Percentiles rank a stretch among this genome's conserved stretches.
These are phyloP conservation scores for Lagerstroemia speciosa DNA, from an alignment of 345 rosid species.

Conservation along the genomic window DNA sequence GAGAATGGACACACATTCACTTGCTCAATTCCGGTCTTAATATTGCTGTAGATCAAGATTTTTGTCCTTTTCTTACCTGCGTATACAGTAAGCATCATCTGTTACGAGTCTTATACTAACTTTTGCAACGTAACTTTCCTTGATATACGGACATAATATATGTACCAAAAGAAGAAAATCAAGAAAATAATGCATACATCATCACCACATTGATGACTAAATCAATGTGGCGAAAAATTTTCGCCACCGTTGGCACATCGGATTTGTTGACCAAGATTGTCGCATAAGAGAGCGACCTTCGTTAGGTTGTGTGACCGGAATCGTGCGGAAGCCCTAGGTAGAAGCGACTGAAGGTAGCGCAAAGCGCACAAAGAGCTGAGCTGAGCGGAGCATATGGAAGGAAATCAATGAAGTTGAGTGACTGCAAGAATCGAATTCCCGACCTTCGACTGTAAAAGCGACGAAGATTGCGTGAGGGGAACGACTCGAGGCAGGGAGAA, in stretches of 20 bases:
- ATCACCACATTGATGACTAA: neutral
- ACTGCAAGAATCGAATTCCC: neutral
- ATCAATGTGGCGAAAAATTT: conserved; percentile 9
- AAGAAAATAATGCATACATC: neutral
- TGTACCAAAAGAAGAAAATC: neutral
- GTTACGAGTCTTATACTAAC: neutral
- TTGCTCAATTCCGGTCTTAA: neutral
- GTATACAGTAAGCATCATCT: neutral
- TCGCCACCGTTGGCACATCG: conserved; percentile 15
- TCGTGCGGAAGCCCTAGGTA: conserved; percentile 7
- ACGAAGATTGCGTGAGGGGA: no score
- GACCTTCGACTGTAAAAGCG: neutral
- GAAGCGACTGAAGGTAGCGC: neutral
- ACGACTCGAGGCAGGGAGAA: no score
- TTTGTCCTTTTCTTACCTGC: no score
- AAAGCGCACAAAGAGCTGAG: neutral
- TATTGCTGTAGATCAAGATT: no score
- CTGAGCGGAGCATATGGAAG: neutral
- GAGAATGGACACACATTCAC: neutral
- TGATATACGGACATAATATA: neutral
- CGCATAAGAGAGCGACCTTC: neutral
- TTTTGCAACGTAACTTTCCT: no score
- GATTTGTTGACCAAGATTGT: conserved; percentile 3
- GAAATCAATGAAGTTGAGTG: no score
- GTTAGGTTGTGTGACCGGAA: neutral